Evolutionary conservation across 2,329 filamentous ascomycete species (phyloP), one percentile per base, ranked within the genome.

Genomic region (Microsporum ferrugineum): DNA sequence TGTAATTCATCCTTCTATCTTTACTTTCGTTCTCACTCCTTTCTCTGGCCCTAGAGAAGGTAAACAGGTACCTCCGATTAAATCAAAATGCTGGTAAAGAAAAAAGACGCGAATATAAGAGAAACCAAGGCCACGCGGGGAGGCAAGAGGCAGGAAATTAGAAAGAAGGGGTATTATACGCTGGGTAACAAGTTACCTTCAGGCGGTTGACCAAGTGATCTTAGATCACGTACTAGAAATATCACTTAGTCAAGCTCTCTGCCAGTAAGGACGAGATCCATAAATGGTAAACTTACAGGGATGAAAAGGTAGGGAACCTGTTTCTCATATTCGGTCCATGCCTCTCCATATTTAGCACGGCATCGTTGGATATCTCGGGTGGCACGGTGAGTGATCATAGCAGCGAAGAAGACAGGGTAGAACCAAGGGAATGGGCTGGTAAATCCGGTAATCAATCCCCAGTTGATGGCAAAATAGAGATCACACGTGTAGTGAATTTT

Each of bases 391-490:
- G 84, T 79, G 69, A 94, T 92, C 88, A 92, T 92, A 66, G 76
- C 75, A 17, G 79, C 78, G 72, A 95, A 95, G 78, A 95, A 95
- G 39, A 88, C 73, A 0, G 88, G 87, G 71, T 95, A 92, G 75
- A 95, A 94, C 88, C 89, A 95, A 0, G 89, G 89, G 76, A 92
- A 91, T 0, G 89, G 88, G 70, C 86, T 89, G 39, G 79, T 78
- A 75, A 92, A 91, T 8, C 89, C 89, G 2, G 87, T 90, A 66
- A 92, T 86, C n/a, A 91, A 74, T 29, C 85, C 89, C 89, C 89
- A 94, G 64, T 79, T 82, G 60, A 89, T 71, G 5, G 89, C 87
- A 69, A 92, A 92, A 77, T 83, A 91, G 3, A 87, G 74, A 72
- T 94, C 89, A 71, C 87, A 90, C 0, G 86, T 85, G 75, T 94